Percentiles rank a stretch among this genome's conserved stretches.
Evolutionary conservation across 352 stramenopile species (phyloP).

Genomic region (Elongisporangium prolatum): DNA sequence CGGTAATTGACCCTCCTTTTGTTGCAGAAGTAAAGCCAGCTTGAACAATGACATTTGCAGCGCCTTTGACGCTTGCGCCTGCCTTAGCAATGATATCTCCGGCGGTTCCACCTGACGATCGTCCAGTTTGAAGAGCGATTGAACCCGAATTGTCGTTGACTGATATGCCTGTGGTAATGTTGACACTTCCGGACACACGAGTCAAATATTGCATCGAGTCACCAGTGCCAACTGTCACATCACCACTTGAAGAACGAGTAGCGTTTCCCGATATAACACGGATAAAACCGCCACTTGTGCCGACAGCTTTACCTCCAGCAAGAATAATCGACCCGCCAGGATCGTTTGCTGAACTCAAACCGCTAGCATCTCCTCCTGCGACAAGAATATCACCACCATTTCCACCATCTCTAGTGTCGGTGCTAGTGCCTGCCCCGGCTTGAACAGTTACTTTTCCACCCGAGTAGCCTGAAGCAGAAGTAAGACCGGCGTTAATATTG

Average conservation of each 20-base stretch:
- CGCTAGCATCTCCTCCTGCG: slow-evolving; percentile 51
- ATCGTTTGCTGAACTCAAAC: slow-evolving; percentile 33
- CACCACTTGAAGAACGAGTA: slow-evolving; percentile 54
- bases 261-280: slow-evolving; percentile 44
- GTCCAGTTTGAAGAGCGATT: slow-evolving; percentile 35
- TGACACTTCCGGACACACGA: slow-evolving; percentile 40
- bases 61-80: slow-evolving; percentile 35
- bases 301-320: slow-evolving; percentile 38
- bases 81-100: slow-evolving; percentile 50
- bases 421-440: slow-evolving; percentile 33
- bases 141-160: slow-evolving; percentile 37
- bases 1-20: slow-evolving; percentile 43
- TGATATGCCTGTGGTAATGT: slow-evolving; percentile 31
- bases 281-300: slow-evolving; percentile 51
- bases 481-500: slow-evolving; percentile 58
- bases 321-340: slow-evolving; percentile 45
- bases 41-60: slow-evolving; percentile 43
- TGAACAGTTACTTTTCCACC: slow-evolving; percentile 45
- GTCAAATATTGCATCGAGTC: slow-evolving; percentile 35
- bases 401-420: slow-evolving; percentile 52
- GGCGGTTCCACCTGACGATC: slow-evolving; percentile 35
- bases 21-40: slow-evolving; percentile 35
- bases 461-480: slow-evolving; percentile 25
- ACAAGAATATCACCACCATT: slow-evolving; percentile 66
- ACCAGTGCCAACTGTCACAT: slow-evolving; percentile 47